Base-by-base conservation (phyloP, 2,329 filamentous ascomycete genomes). In the Pezicula carpinea region DNA sequence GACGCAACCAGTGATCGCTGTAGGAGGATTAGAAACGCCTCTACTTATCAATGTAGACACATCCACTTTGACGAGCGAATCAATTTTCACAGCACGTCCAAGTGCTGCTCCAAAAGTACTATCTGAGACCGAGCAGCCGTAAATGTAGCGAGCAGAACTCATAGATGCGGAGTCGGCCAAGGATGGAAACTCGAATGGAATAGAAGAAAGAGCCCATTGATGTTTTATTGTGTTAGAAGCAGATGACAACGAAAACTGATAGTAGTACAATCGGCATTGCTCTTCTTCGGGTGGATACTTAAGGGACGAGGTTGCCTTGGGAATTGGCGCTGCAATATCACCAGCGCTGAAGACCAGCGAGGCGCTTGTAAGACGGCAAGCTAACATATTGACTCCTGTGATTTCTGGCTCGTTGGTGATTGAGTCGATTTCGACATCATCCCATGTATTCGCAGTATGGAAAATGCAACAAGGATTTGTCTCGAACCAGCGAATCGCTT, bases 371-470 rank as follows among this genome's bases (percentile, higher is more conserved):
- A 87, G 68, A 3, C 85, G 77, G 53, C 84, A 87, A 2, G 76
- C 79, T 1, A 88, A 69, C 58, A 88, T 74, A 56, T 83, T 81
- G 4, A 87, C 79, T 1, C 71, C 67, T 14, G 57, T 58, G 0
- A 69, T 56, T 48, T 67, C 55, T 53, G 55, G 7, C 50, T 10
- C 59, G 57, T 17, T 61, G 15, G 49, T 50, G 2, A 32, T 23
- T 4, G 43, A 31, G 22, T 53, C 53, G 1, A 58, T 21, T 14
- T 64, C 51, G 2, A 62, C 53, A 4, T 75, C 72, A 44, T 87
- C 81, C 85, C 84, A 89, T 2, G 79, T 78, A 54, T 86, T 87
- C 1, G 82, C 84, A 0, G 83, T 85, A 56, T 88, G 85, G 51
- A 87, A 86, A 38, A 88, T 84, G 55, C 82, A 81, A 56, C 82